phyloP scores from a whole-genome alignment of 1,284 basidiomycete species.

The Vanrija humicola region DNA sequence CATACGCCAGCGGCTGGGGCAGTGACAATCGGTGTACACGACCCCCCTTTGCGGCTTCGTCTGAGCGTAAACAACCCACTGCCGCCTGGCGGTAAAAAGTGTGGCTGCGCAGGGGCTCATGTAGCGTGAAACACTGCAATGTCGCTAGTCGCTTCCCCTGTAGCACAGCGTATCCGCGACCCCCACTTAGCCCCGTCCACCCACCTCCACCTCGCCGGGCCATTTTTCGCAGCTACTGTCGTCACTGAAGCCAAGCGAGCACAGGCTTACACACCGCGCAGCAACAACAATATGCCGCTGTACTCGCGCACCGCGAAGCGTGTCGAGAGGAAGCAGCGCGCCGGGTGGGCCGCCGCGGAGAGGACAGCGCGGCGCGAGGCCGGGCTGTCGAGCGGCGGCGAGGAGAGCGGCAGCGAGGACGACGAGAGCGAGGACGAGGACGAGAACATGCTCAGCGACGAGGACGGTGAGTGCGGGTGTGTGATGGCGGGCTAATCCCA shows the following conservation, averaged over 20 bases:
- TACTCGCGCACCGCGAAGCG: slow-evolving; percentile 77
- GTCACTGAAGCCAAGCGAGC: too few relatives aligned
- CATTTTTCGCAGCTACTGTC: not conserved
- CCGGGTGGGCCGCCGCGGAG: slow-evolving; percentile 53
- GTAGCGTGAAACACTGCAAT: too few relatives aligned
- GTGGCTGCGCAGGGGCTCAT: too few relatives aligned
- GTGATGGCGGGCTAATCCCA: slow-evolving; percentile 2
- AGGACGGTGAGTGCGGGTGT: slow-evolving; percentile 24
- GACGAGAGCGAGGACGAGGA: slow-evolving; percentile 16
- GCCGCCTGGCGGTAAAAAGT: too few relatives aligned
- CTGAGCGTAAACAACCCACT: too few relatives aligned
- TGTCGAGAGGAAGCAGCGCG: slow-evolving; percentile 60
- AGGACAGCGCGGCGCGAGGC: slow-evolving; percentile 30
- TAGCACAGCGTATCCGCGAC: too few relatives aligned
- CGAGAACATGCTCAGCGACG: slow-evolving; percentile 38
- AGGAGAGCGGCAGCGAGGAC: slow-evolving; percentile 14
- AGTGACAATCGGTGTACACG: too few relatives aligned
- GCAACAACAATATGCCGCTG: slow-evolving; percentile 53
- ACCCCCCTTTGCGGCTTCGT: too few relatives aligned
- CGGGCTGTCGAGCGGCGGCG: slow-evolving; percentile 5
- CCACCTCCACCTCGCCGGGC: not conserved
- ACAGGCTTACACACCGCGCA: not conserved
- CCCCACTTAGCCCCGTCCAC: not conserved
- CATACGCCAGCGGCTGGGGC: too few relatives aligned
- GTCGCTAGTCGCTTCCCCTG: too few relatives aligned